Evolutionary conservation across 2,329 filamentous ascomycete genomes (phyloP).

Genomic region (Ophiosphaerella narmari): DNA sequence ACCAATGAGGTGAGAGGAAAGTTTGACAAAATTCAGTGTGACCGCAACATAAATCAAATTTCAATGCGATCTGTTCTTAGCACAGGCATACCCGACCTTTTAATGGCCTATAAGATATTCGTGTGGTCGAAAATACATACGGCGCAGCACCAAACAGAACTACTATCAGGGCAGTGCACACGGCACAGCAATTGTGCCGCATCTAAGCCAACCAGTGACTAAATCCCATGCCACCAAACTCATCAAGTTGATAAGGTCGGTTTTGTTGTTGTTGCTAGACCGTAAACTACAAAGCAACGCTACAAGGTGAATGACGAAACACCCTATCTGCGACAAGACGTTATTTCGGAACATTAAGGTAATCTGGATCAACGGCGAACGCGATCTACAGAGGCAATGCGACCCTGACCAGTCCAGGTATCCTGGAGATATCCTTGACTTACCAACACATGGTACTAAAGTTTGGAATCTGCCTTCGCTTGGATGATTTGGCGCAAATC

Average conservation of each 20-base stretch:
- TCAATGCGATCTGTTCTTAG: not conserved
- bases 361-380: slow-evolving; percentile 4
- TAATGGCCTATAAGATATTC: too few species aligned
- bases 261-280: not conserved
- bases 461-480: not conserved
- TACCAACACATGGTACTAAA: not conserved
- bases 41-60: not conserved
- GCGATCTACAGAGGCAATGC: not conserved
- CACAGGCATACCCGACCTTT: too few species aligned
- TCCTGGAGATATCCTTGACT: slow-evolving; percentile 1
- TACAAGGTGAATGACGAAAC: slow-evolving; percentile 7
- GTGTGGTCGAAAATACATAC: too few species aligned
- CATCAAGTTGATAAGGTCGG: not conserved
- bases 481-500: not conserved
- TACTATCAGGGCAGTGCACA: too few species aligned
- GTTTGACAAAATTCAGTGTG: slow-evolving; percentile 6
- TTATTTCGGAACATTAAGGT: slow-evolving; percentile 11
- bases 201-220: too few species aligned
- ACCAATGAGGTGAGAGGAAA: slow-evolving; percentile 5
- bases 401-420: not conserved
- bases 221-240: too few species aligned
- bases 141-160: too few species aligned
- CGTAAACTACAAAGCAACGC: not conserved
- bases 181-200: too few species aligned
- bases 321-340: slow-evolving; percentile 4